Percentiles rank a stretch among this genome's conserved stretches.
Evolutionary conservation across 768 basidiomycete species (phyloP).

Genomic region (Termitomyces sp.): DNA sequence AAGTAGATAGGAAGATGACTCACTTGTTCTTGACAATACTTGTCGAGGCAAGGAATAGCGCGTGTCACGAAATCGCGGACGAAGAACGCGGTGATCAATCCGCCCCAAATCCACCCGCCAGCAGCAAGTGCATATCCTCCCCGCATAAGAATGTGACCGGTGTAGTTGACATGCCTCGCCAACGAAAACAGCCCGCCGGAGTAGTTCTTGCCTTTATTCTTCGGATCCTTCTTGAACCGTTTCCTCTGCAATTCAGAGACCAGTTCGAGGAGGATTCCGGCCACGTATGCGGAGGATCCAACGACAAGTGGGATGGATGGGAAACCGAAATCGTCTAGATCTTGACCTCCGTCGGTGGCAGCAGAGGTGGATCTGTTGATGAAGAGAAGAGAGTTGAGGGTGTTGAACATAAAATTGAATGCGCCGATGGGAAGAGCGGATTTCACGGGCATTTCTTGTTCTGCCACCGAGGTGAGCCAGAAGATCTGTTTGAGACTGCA

Average conservation of each 20-base stretch:
- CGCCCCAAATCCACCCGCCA: constrained; percentile 8
- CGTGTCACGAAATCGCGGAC: constrained; percentile 3
- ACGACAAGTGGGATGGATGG: constrained; percentile 7
- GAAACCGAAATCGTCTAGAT: constrained; percentile 10
- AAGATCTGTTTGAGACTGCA: constrained; percentile 7
- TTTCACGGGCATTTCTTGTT: constrained; percentile 7
- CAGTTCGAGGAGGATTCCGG: constrained; percentile 14
- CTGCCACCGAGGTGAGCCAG: constrained; percentile 3
- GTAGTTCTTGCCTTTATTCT: constrained; percentile 17
- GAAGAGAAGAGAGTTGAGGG: constrained; percentile 17
- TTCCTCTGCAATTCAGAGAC: constrained; percentile 16
- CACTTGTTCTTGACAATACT: constrained; percentile 9
- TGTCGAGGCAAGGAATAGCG: constrained; percentile 3
- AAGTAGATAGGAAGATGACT: background rate
- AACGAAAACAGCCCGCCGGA: constrained; percentile 18
- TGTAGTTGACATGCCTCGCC: constrained; percentile 20
- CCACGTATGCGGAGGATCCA: constrained; percentile 13
- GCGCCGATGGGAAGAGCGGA: constrained; percentile 5
- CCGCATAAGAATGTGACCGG: constrained; percentile 19
- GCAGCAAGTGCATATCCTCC: constrained; percentile 15
- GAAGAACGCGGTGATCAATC: constrained; percentile 1
- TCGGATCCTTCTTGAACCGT: constrained; percentile 18
- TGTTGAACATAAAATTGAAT: constrained; percentile 12
- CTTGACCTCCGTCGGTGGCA: constrained; percentile 1
- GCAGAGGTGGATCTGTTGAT: constrained; percentile 11